These are phyloP conservation scores for Aureobasidium mangrovei DNA, from an alignment of 2,329 filamentous ascomycete genomes.

Conservation along the genomic window DNA sequence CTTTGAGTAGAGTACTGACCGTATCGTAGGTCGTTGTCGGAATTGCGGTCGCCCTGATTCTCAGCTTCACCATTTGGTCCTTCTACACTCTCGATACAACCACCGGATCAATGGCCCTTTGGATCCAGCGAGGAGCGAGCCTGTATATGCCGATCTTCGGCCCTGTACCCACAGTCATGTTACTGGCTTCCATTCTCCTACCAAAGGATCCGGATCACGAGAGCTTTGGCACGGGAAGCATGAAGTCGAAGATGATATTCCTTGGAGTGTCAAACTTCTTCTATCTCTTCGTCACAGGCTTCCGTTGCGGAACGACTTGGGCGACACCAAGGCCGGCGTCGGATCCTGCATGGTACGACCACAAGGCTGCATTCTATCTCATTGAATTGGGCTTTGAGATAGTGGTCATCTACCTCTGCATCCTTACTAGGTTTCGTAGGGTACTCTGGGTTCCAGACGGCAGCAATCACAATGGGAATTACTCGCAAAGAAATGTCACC, in stretches of 20 bases:
- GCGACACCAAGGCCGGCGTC: slow-evolving; percentile 17
- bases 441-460: slow-evolving; percentile 22
- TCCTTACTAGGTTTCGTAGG: slow-evolving; percentile 21
- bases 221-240: slow-evolving; percentile 18
- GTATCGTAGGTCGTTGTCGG: slow-evolving; percentile 10
- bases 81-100: slow-evolving; percentile 23
- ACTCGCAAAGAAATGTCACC: too few species aligned
- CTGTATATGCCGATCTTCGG: slow-evolving; percentile 18
- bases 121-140: slow-evolving; percentile 1
- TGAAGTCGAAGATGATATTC: slow-evolving; percentile 18
- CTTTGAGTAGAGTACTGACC: slow-evolving; percentile 22
- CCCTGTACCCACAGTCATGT: slow-evolving; percentile 19
- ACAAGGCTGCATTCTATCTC: slow-evolving; percentile 24
- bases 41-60: slow-evolving; percentile 19
- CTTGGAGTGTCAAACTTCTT: slow-evolving; percentile 18
- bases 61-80: slow-evolving; percentile 22
- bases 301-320: slow-evolving; percentile 23
- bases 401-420: slow-evolving; percentile 23
- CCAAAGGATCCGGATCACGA: slow-evolving; percentile 13
- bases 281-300: slow-evolving; percentile 20
- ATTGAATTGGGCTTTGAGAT: slow-evolving; percentile 25
- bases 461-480: neutral
- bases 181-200: slow-evolving; percentile 19
- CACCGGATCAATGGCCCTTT: neutral
- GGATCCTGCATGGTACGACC: slow-evolving; percentile 26